A percentile compares a stretch with the other conserved stretches of the same genome.
These are phyloP conservation scores for Coemansia nantahalensis DNA, from an alignment of 192 early-diverging fungal species.

Conservation along the genomic window DNA sequence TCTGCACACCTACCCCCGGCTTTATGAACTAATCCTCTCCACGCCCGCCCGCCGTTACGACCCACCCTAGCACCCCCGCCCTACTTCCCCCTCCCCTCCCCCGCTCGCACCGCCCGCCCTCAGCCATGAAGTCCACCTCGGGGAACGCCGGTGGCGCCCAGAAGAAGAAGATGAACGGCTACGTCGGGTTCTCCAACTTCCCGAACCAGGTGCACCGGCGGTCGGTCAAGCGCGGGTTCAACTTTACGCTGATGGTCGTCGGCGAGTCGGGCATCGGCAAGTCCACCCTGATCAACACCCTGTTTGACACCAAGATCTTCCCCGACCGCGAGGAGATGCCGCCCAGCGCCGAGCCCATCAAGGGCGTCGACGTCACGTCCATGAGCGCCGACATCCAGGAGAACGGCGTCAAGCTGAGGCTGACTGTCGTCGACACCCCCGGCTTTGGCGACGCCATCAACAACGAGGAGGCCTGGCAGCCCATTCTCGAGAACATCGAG, in stretches of 20 bases:
- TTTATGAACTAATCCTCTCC: background rate
- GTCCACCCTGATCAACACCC: slow-evolving; percentile 96
- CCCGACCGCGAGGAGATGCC: slow-evolving; percentile 74
- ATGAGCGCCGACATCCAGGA: slow-evolving; percentile 93
- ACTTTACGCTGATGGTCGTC: slow-evolving; percentile 96
- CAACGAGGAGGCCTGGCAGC: slow-evolving; percentile 98
- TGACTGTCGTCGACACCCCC: slow-evolving; percentile 96
- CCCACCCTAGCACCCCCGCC: background rate
- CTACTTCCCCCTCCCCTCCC: background rate
- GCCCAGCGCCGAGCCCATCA: slow-evolving; percentile 61
- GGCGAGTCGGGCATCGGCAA: slow-evolving; percentile 97
- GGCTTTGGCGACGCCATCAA: slow-evolving; percentile 99
- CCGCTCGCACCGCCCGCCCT: background rate
- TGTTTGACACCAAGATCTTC: slow-evolving; percentile 89
- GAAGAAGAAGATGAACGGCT: slow-evolving; percentile 70
- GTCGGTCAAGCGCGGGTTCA: slow-evolving; percentile 91
- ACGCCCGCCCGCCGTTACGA: slow-evolving; percentile 1
- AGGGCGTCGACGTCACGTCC: slow-evolving; percentile 77
- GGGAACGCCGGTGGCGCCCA: slow-evolving; percentile 35
- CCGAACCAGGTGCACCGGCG: slow-evolving; percentile 94
- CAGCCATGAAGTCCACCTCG: slow-evolving; percentile 44
- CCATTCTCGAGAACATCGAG: slow-evolving; percentile 94
- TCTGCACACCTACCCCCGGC: background rate
- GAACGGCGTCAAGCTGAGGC: slow-evolving; percentile 88
- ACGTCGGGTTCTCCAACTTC: slow-evolving; percentile 94